Evolutionary conservation across 805 yeast genomes (phyloP), one percentile per base, ranked within the genome.

Genomic region (Cephaloascus albidus): DNA sequence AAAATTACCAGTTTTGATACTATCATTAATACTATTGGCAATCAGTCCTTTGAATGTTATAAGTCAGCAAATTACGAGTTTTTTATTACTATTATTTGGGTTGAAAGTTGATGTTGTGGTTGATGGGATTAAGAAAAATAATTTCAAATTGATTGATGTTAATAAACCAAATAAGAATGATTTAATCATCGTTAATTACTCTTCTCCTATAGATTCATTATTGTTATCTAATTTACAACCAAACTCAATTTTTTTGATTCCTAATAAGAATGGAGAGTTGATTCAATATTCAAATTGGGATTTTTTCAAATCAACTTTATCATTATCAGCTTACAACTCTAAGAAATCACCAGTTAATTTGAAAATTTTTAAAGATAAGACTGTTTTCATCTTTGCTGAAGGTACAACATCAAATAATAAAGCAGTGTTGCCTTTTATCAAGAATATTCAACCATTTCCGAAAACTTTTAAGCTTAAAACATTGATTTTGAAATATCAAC

Each of bases 321-420:
- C 20, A 36, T 15, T 37, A 42, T 23, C 51, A 44, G 40, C 45
- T 33, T 30, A 39, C 34, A 6, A 37, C 12, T 23, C 35, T 34
- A 18, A 41, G 28, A 37, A 50, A 14, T 47, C 12, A n/a, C 39
- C n/a, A 15, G 37, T 32, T 10, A 58, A 55, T 32, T 40, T 61
- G 18, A 35, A 48, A 1, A 46, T 53, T 20, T 50, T 58, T 17
- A 53, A 55, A 3, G 63, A 67, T n/a, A 68, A 71, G 33, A 60
- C 67, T 0, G 66, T 77, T 3, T 79, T 71, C 38, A 47, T 83
- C 18, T 76, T 87, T 42, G 68, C 81, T 3, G 97, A 88, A 52
- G 95, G 95, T 0, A 85, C 95, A 0, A 70, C 95, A 0, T 77
- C 95, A 0, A 90, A 89, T 53, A 93, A 94, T 38, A 78, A 79